These are phyloP conservation scores for Calonectria hawksworthii DNA, from an alignment of 2,329 filamentous ascomycete species.

Conservation along the genomic window DNA sequence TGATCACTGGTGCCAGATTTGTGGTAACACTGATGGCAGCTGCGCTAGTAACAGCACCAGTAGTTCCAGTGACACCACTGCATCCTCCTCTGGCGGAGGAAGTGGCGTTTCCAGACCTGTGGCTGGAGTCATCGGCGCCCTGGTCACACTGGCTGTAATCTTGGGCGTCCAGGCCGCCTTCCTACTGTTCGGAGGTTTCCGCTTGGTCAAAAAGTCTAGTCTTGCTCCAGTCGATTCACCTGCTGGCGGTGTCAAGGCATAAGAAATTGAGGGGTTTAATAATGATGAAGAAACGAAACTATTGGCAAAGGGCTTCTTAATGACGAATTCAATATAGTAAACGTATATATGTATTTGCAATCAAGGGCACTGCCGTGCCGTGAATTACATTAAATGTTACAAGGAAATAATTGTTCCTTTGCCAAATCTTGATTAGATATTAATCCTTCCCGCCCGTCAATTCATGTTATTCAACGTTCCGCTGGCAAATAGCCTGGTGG, in stretches of 20 bases:
- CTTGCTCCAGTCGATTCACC: constrained; percentile 37
- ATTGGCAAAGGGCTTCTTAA: neutral
- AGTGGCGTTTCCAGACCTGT: constrained; percentile 73
- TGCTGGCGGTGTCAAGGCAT: constrained; percentile 42
- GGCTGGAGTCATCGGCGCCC: constrained; percentile 86
- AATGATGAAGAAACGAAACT: too few relatives aligned
- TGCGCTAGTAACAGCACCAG: constrained; percentile 64
- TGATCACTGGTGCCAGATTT: constrained; percentile 79
- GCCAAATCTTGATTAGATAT: neutral
- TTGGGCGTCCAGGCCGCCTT: constrained; percentile 60
- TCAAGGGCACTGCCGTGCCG: neutral
- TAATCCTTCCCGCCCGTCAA: neutral
- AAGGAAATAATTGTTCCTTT: neutral
- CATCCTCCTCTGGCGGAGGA: constrained; percentile 35
- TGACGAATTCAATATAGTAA: neutral
- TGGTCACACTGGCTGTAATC: constrained; percentile 70
- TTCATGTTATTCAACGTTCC: neutral
- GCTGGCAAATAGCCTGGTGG: too few relatives aligned
- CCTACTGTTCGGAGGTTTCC: constrained; percentile 59
- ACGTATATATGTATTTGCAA: neutral
- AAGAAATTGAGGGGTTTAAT: neutral
- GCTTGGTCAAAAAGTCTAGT: constrained; percentile 63
- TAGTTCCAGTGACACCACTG: constrained; percentile 39
- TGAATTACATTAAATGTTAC: neutral
- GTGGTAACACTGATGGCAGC: constrained; percentile 78